Evolutionary conservation across 2,329 filamentous ascomycete species (phyloP), one percentile per base, ranked within the genome.

Genomic region (Xylaria sp.): DNA sequence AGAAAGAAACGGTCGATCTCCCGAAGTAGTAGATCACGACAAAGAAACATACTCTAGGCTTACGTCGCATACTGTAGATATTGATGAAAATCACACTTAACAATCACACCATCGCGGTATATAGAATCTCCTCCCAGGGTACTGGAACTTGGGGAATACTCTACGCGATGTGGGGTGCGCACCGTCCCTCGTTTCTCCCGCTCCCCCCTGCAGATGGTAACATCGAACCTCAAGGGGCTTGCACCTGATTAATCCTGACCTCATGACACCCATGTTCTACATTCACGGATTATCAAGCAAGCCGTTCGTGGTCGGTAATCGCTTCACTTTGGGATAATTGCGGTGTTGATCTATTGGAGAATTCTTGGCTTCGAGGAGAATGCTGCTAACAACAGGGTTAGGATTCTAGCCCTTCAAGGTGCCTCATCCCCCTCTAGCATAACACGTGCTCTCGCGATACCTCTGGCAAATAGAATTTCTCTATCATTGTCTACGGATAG

Each of bases 231-330:
- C 44, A n/a, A 18, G 54, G 52, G 39, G 37, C 37, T 32, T 64
- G 18, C n/a, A 48, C 37, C 68, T 70, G 68, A 63, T 59, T 55
- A 62, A 69, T 57, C 28, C 57, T 66, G 44, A 54, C 67, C 67
- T 59, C 55, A 58, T 66, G 67, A 69, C 63, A 63, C 67, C 52
- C 37, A 34, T 54, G 41, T 37, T 51, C 44, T 23, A 28, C n/a
- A 15, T 12, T 15, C 41, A 48, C 51, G 28, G 58, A 67, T 67
- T 67, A 70, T 60, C 46, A 70, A 65, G 39, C 66, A 65, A 13
- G 15, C n/a, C 52, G 18, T 48, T 54, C 52, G 8, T 55, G 54
- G 32, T 57, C 18, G 56, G 41, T 15, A 28, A 60, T 20, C 23
- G 25, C 46, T 12, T 37, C 48, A n/a, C 20, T 46, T 32, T n/a